phyloP scores from a whole-genome alignment of 345 rosid genomes.

The Linum trigynum region DNA sequence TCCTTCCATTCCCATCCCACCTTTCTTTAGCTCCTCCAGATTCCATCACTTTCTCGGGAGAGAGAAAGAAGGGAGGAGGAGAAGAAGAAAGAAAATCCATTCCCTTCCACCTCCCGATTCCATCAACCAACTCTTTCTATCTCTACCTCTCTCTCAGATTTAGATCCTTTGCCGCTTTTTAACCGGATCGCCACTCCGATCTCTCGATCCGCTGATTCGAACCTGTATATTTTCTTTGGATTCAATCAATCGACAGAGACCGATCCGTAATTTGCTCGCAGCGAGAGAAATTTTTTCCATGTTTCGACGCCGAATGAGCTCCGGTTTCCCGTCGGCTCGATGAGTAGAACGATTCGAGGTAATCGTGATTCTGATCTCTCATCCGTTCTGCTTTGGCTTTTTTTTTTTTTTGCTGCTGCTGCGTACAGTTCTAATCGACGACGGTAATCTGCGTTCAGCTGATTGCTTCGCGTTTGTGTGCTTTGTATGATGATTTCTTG shows the following conservation, averaged over 20 bases:
- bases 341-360: slow-evolving; percentile 3
- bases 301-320: background rate
- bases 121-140: background rate
- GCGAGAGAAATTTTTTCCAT: background rate
- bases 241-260: background rate
- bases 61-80: slow-evolving; percentile 6
- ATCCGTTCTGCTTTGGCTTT: background rate
- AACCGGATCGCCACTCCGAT: slow-evolving; percentile 19
- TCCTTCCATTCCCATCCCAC: background rate
- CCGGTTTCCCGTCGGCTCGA: slow-evolving; percentile 4
- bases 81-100: background rate
- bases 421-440: background rate
- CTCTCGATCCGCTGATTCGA: slow-evolving; percentile 23
- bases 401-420: background rate
- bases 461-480: no score
- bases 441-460: no score
- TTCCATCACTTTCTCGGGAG: slow-evolving; percentile 24
- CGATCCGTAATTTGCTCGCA: background rate
- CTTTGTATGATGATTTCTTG: no score
- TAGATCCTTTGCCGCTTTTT: slow-evolving; percentile 22
- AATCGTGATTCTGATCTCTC: background rate
- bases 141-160: slow-evolving; percentile 21
- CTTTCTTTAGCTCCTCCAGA: slow-evolving; percentile 31
- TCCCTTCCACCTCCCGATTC: background rate
- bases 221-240: background rate